Evolutionary conservation across 441 rosid genomes (phyloP).

Genomic region (Aleurites moluccanus): DNA sequence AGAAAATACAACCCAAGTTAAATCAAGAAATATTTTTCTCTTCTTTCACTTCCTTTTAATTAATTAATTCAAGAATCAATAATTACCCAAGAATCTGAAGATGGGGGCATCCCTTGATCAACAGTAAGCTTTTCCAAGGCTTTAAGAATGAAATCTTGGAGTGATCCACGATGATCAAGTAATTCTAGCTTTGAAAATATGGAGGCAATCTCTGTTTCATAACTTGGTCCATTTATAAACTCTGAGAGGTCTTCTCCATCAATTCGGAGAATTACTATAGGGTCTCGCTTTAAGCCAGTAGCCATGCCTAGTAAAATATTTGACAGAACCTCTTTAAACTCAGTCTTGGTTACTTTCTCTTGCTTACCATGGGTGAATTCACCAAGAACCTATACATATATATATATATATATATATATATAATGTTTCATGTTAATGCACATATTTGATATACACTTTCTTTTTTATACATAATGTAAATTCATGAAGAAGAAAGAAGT

Average conservation of each 20-base stretch:
- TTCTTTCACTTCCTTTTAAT: too few species aligned
- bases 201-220: constrained; percentile 64
- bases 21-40: too few species aligned
- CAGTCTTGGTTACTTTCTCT: constrained; percentile 71
- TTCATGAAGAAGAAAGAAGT: too few species aligned
- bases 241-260: constrained; percentile 93
- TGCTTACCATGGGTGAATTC: constrained; percentile 88
- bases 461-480: too few species aligned
- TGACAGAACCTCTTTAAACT: constrained; percentile 84
- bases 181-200: constrained; percentile 50
- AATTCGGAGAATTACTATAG: constrained; percentile 88
- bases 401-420: too few species aligned
- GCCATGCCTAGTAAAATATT: constrained; percentile 95
- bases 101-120: constrained; percentile 93
- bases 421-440: too few species aligned
- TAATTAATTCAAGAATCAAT: not conserved
- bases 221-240: constrained; percentile 63
- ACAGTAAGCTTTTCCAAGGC: constrained; percentile 73
- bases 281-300: constrained; percentile 91
- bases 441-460: too few species aligned
- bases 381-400: constrained; percentile 54
- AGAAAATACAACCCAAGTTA: too few species aligned
- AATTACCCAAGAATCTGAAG: constrained; percentile 79
- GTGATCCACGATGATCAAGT: constrained; percentile 36
- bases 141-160: constrained; percentile 49